Conservation (phyloP, 2,329 filamentous ascomycete species). For the Diaporthe citriasiana region DNA sequence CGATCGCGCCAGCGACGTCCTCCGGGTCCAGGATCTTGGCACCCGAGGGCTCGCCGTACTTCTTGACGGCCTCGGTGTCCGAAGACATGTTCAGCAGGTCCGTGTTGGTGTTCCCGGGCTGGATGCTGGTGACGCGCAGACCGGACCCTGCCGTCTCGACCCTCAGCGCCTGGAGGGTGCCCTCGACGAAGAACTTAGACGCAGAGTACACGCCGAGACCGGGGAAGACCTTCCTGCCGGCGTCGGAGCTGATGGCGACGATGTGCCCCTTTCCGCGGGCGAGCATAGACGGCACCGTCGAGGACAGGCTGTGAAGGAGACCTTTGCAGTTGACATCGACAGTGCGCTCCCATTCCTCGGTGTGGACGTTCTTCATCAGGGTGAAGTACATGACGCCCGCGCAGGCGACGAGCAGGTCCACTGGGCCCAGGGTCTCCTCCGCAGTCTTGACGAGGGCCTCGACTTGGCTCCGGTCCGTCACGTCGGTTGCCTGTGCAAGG, state of each 20-base stretch:
- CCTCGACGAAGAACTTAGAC: constrained; percentile 89
- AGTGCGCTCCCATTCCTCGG: constrained; percentile 84
- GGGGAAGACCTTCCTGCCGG: constrained; percentile 85
- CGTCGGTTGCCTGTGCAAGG: constrained; percentile 78
- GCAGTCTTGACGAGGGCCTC: constrained; percentile 74
- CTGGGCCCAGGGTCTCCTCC: constrained; percentile 73
- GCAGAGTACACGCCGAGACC: constrained; percentile 86
- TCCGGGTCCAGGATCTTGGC: constrained; percentile 81
- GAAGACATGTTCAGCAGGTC: constrained; percentile 82
- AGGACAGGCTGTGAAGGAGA: constrained; percentile 78
- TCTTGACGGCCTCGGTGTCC: constrained; percentile 81
- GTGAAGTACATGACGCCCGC: constrained; percentile 92
- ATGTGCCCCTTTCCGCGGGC: constrained; percentile 78
- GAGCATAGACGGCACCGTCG: constrained; percentile 80
- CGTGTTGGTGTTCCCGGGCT: constrained; percentile 83
- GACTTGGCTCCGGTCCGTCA: constrained; percentile 76
- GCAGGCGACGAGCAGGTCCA: constrained; percentile 85
- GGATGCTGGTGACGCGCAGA: constrained; percentile 79
- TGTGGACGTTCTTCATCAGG: constrained; percentile 83
- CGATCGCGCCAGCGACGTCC: constrained; percentile 80
- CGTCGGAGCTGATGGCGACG: constrained; percentile 86
- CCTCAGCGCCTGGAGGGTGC: constrained; percentile 80
- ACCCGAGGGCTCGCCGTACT: constrained; percentile 81
- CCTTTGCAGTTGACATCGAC: constrained; percentile 92
- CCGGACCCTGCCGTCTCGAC: constrained; percentile 83